phyloP scores from a whole-genome alignment of 257 asterid species.

The Solanum okadae region DNA sequence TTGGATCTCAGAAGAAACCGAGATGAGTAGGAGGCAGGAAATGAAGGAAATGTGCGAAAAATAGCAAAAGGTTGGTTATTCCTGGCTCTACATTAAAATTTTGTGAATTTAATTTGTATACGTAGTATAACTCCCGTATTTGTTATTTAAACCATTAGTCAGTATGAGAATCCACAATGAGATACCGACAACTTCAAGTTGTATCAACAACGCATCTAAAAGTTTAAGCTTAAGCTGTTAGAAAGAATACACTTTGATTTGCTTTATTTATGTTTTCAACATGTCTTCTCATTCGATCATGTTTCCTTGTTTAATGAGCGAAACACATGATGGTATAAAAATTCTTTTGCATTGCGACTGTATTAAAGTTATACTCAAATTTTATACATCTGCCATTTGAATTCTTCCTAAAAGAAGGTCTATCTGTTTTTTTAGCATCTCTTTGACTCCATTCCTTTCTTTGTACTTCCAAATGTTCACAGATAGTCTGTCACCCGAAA shows the following conservation, averaged over 20 bases:
- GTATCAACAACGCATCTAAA: not conserved
- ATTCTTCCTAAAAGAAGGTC: conserved; percentile 1
- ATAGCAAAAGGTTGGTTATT: not conserved
- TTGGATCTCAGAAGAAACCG: conserved; percentile 3
- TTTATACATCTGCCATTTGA: not conserved
- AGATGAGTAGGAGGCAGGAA: not conserved
- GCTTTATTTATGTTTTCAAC: not conserved
- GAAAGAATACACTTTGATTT: not conserved
- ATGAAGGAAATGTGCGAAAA: not conserved
- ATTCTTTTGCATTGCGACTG: not conserved
- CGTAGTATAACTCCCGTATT: not conserved
- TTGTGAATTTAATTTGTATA: not conserved
- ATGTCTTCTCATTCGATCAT: not conserved
- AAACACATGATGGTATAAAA: not conserved
- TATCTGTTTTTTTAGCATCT: not conserved
- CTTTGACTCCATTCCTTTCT: not conserved
- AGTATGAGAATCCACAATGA: not conserved
- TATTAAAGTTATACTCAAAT: not conserved
- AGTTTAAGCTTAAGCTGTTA: not conserved
- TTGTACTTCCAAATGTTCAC: not conserved
- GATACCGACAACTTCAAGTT: not conserved
- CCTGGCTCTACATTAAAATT: not conserved
- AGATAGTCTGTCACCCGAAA: not conserved
- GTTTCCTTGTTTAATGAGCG: not conserved
- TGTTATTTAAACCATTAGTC: not conserved